These are phyloP conservation scores for Discostella stelligeroides DNA, from an alignment of 108 stramenopile genomes.

Conservation along the genomic window DNA sequence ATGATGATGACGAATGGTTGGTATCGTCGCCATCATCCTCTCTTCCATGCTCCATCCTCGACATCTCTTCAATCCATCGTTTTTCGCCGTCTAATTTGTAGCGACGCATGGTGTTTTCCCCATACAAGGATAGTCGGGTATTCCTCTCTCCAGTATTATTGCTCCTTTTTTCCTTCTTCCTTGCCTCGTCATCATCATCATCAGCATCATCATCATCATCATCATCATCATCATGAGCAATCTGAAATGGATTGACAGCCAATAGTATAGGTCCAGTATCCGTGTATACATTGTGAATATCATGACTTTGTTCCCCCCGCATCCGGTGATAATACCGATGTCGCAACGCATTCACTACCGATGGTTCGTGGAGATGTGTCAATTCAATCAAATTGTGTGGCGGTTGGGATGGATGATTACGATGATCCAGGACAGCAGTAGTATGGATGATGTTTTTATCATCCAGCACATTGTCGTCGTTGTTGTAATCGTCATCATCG, in stretches of 20 bases:
- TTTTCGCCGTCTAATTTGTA: background rate
- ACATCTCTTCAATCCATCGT: background rate
- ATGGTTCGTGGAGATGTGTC: constrained; percentile 83
- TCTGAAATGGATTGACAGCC: constrained; percentile 94
- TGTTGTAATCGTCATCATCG: constrained; percentile 23
- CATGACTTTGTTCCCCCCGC: constrained; percentile 44
- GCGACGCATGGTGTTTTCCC: background rate
- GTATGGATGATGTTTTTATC: too few relatives aligned
- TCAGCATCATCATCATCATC: constrained; percentile 56
- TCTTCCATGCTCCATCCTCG: background rate
- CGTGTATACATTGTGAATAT: constrained; percentile 86
- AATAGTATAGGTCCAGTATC: constrained; percentile 92
- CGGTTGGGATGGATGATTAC: too few relatives aligned
- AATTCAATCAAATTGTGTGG: constrained; percentile 70
- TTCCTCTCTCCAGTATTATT: constrained; percentile 66
- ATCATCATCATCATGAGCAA: constrained; percentile 56
- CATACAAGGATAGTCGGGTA: constrained; percentile 26
- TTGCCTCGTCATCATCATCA: constrained; percentile 63
- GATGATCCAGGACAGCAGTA: too few relatives aligned
- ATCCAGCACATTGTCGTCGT: constrained; percentile 7
- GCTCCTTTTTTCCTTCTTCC: constrained; percentile 71
- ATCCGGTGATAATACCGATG: constrained; percentile 6
- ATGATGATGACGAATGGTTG: too few relatives aligned
- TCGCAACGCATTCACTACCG: constrained; percentile 86
- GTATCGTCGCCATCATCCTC: background rate